Conservation (phyloP, 2,329 filamentous ascomycete species). For the Diplodia seriata region DNA sequence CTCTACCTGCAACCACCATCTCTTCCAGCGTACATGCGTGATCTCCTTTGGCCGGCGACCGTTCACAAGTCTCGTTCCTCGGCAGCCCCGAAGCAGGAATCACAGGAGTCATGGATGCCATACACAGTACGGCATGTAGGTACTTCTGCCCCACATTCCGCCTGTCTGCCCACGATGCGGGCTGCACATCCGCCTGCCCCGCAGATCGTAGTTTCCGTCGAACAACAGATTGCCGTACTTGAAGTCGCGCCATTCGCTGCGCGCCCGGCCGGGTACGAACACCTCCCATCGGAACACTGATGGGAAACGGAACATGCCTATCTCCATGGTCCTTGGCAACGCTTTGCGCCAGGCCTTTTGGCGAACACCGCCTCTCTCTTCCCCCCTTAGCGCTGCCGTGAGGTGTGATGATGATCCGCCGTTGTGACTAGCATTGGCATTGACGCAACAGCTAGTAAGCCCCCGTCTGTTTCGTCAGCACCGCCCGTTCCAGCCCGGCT, state of each 20-base stretch:
- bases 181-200: background rate
- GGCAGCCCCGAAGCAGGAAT: background rate
- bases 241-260: background rate
- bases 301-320: constrained; percentile 12
- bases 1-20: background rate
- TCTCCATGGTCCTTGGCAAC: constrained; percentile 1
- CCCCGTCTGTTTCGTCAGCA: background rate
- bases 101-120: background rate
- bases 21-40: background rate
- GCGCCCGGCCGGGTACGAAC: background rate
- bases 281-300: background rate
- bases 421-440: background rate
- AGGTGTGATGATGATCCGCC: background rate
- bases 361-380: background rate
- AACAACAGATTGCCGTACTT: background rate
- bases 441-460: background rate
- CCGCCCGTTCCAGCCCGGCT: background rate
- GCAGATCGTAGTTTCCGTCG: background rate
- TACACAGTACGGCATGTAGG: too few species aligned
- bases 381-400: background rate
- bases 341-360: constrained; percentile 3
- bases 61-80: background rate
- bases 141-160: background rate
- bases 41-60: background rate
- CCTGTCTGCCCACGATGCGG: background rate